A percentile compares a stretch with the other conserved stretches of the same genome.
Conservation (phyloP, 2,329 filamentous ascomycete genomes). For the Claviceps pazoutovae region DNA sequence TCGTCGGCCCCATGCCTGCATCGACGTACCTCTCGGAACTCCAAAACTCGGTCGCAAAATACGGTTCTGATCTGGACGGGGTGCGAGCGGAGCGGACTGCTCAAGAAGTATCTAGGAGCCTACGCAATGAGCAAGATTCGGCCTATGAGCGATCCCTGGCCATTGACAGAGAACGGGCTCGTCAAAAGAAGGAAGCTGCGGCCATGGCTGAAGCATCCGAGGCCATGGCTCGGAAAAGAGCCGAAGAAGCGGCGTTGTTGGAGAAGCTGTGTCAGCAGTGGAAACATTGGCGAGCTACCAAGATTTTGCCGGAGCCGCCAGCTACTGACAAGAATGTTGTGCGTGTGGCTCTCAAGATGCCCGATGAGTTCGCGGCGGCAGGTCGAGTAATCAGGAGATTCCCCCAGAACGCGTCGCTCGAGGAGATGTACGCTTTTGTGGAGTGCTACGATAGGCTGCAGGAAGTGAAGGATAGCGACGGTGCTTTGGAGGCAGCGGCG, state of each 20-base stretch:
- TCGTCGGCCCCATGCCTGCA: conserved; percentile 58
- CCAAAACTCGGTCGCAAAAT: conserved; percentile 56
- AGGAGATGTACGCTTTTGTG: conserved; percentile 91
- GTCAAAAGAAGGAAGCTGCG: conserved; percentile 63
- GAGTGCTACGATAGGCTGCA: conserved; percentile 67
- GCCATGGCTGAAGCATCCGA: conserved; percentile 54
- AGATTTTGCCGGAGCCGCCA: conserved; percentile 54
- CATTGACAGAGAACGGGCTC: conserved; percentile 70
- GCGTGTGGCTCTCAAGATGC: conserved; percentile 54
- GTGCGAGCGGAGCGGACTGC: conserved; percentile 65
- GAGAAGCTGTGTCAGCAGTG: conserved; percentile 47
- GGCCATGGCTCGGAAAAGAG: conserved; percentile 44
- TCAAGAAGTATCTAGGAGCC: conserved; percentile 64
- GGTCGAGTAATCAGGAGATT: conserved; percentile 71
- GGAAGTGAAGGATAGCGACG: conserved; percentile 33
- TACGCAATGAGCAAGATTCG: conserved; percentile 80
- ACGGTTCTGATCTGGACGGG: conserved; percentile 59
- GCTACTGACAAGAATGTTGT: conserved; percentile 52
- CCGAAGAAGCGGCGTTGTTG: conserved; percentile 42
- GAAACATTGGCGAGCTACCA: conserved; percentile 63
- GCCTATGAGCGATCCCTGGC: conserved; percentile 90
- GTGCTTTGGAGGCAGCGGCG: not conserved
- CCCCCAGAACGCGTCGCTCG: conserved; percentile 50
- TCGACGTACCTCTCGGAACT: conserved; percentile 64
- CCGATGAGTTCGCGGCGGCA: conserved; percentile 37